phyloP scores from a whole-genome alignment of 2,329 filamentous ascomycete genomes.

The Mycosphaerella sp. region DNA sequence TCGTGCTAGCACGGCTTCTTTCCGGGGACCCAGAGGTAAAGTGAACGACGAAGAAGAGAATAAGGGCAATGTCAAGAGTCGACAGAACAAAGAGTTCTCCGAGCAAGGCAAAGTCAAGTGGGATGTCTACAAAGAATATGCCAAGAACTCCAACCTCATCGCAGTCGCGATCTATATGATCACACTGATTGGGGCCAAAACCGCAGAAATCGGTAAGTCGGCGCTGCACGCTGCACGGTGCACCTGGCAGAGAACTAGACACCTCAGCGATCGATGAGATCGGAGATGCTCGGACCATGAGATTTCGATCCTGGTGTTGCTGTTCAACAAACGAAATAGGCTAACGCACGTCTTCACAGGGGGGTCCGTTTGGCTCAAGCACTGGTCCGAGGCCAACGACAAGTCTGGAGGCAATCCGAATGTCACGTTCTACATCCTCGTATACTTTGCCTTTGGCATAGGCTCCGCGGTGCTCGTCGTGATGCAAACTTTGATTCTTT shows the following conservation, averaged over 20 bases:
- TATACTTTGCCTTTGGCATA: slow-evolving; percentile 93
- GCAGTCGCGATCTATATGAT: slow-evolving; percentile 77
- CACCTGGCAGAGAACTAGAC: not conserved
- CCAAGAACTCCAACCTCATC: slow-evolving; percentile 82
- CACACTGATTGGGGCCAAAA: slow-evolving; percentile 73
- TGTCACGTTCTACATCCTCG: slow-evolving; percentile 83
- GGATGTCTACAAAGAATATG: slow-evolving; percentile 90
- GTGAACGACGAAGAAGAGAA: slow-evolving; percentile 72
- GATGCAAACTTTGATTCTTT: slow-evolving; percentile 85
- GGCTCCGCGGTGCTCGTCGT: slow-evolving; percentile 81
- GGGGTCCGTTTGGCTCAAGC: slow-evolving; percentile 87
- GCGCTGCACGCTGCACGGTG: slow-evolving; percentile 9
- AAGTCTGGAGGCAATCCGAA: slow-evolving; percentile 61
- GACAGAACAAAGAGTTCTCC: slow-evolving; percentile 77
- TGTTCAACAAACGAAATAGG: slow-evolving; percentile 9
- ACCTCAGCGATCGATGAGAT: not conserved
- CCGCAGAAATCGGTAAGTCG: slow-evolving; percentile 65
- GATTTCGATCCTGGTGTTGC: slow-evolving; percentile 5
- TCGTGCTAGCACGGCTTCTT: slow-evolving; percentile 85
- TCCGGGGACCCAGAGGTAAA: slow-evolving; percentile 78
- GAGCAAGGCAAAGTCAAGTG: slow-evolving; percentile 99
- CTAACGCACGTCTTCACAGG: slow-evolving; percentile 41
- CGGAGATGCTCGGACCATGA: slow-evolving; percentile 24
- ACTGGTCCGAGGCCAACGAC: slow-evolving; percentile 80
- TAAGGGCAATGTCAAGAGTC: slow-evolving; percentile 56